Evolutionary conservation across 306 rosid genomes (phyloP).

Genomic region (Vachellia pachyceras): DNA sequence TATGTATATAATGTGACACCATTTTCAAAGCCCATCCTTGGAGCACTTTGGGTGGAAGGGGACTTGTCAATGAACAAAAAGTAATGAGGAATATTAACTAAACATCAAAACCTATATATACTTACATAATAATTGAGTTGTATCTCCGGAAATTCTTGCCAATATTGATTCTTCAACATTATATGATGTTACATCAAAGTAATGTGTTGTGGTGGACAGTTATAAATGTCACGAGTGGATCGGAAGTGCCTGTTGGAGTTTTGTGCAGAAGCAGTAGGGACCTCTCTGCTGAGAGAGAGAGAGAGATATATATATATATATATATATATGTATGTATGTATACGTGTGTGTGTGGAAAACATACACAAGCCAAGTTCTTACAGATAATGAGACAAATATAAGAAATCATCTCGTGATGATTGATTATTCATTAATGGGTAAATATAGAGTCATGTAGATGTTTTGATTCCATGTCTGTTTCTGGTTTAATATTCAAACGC

Average conservation of each 20-base stretch:
- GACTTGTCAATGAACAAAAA: background rate
- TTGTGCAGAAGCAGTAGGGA: background rate
- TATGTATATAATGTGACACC: too few species aligned
- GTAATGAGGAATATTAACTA: background rate
- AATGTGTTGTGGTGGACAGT: background rate
- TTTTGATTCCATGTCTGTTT: background rate
- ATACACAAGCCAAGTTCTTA: background rate
- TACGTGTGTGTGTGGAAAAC: background rate
- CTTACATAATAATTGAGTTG: background rate
- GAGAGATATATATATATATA: background rate
- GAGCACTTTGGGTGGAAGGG: background rate
- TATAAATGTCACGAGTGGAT: background rate
- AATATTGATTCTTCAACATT: background rate
- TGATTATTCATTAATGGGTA: background rate
- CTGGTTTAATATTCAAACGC: background rate
- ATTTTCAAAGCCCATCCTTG: background rate
- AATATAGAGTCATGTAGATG: background rate
- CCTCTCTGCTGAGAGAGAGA: background rate
- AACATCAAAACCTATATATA: background rate
- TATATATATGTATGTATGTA: too few species aligned
- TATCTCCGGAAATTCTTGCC: background rate
- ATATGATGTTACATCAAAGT: background rate
- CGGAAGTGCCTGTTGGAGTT: background rate
- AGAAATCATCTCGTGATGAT: slow-evolving; percentile 1
- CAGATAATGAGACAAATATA: background rate